Conservation (phyloP, 495 filamentous ascomycete species). For the Aspergillus steynii region DNA sequence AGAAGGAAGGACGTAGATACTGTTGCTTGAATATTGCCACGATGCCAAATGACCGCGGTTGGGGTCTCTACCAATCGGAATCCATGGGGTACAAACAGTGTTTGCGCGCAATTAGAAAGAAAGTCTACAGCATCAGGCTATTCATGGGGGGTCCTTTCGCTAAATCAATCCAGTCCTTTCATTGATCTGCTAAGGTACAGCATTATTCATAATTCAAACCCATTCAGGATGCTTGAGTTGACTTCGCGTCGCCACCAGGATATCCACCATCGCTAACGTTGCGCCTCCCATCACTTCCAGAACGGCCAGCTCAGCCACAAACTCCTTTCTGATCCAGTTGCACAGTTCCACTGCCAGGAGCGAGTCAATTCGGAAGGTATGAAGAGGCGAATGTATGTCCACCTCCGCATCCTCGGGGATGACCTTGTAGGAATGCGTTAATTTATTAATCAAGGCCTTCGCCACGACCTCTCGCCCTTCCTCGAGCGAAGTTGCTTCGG, state of each 20-base stretch:
- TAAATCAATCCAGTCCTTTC: no score
- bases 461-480: neutral
- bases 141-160: no score
- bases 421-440: constrained; percentile 36
- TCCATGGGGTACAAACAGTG: no score
- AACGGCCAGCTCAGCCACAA: constrained; percentile 35
- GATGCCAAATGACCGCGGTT: no score
- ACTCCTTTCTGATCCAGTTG: constrained; percentile 45
- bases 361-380: constrained; percentile 42
- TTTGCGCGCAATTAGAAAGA: no score
- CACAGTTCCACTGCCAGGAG: constrained; percentile 54
- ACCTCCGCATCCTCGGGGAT: constrained; percentile 34
- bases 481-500: neutral
- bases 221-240: neutral
- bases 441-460: constrained; percentile 27
- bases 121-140: no score
- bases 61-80: no score
- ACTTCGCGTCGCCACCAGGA: neutral
- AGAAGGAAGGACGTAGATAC: no score
- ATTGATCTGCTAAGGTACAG: no score
- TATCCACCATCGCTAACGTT: constrained; percentile 5
- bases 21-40: no score
- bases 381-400: constrained; percentile 35
- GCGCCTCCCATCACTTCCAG: constrained; percentile 40
- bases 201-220: neutral